phyloP scores from a whole-genome alignment of 495 filamentous ascomycete genomes.

The Hyaloscypha bicolor region DNA sequence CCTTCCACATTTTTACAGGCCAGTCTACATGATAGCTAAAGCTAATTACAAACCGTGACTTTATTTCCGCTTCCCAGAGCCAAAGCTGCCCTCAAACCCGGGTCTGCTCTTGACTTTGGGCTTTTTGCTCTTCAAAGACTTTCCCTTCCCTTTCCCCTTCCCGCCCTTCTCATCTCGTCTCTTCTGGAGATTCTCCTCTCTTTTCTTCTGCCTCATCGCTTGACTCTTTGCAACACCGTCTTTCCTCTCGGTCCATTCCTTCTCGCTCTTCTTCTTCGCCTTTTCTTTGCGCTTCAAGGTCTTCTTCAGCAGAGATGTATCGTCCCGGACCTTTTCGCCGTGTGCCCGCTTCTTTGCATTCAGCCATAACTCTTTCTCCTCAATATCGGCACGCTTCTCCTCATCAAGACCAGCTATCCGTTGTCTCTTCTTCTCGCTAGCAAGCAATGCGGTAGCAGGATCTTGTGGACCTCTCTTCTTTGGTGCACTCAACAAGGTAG shows the following conservation, averaged over 20 bases:
- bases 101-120: slow-evolving; percentile 59
- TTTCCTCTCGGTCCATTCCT: slow-evolving; percentile 84
- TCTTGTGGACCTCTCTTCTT: slow-evolving; percentile 81
- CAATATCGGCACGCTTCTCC: slow-evolving; percentile 77
- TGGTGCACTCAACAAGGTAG: slow-evolving; percentile 51
- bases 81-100: slow-evolving; percentile 94
- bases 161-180: slow-evolving; percentile 72
- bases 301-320: slow-evolving; percentile 89
- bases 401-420: slow-evolving; percentile 70
- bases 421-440: slow-evolving; percentile 72
- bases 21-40: neutral
- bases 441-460: slow-evolving; percentile 68
- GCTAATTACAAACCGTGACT: neutral
- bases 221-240: slow-evolving; percentile 75
- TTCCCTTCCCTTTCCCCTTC: slow-evolving; percentile 64
- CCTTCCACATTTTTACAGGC: neutral
- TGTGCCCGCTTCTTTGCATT: slow-evolving; percentile 87
- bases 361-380: slow-evolving; percentile 93
- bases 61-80: slow-evolving; percentile 43
- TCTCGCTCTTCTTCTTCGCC: slow-evolving; percentile 84
- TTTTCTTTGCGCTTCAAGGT: slow-evolving; percentile 91
- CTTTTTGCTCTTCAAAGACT: slow-evolving; percentile 51
- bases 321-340: slow-evolving; percentile 88
- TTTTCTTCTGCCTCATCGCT: slow-evolving; percentile 79
- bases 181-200: slow-evolving; percentile 86